These are phyloP conservation scores for Ogataea saltuana DNA, from an alignment of 805 yeast genomes.

Conservation along the genomic window DNA sequence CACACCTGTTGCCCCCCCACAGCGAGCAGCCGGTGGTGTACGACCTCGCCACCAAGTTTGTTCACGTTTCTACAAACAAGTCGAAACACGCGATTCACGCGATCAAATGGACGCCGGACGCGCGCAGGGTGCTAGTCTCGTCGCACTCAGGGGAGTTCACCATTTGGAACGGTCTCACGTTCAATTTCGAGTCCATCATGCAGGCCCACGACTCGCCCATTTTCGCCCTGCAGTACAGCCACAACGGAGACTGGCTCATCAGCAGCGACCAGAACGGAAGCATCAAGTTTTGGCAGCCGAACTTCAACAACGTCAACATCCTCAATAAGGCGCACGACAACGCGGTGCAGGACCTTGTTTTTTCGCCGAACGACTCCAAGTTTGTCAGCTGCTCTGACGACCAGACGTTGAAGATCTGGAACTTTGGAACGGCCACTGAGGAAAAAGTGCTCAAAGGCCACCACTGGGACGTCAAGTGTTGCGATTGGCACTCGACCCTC, in stretches of 20 bases:
- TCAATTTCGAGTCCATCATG: constrained; percentile 95
- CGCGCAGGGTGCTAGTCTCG: constrained; percentile 85
- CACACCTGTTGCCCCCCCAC: constrained; percentile 66
- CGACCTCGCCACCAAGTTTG: constrained; percentile 77
- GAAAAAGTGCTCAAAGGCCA: constrained; percentile 85
- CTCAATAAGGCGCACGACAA: constrained; percentile 71
- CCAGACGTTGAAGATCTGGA: constrained; percentile 88
- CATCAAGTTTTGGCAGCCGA: constrained; percentile 96
- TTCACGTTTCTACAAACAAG: constrained; percentile 88
- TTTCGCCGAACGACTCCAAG: constrained; percentile 86
- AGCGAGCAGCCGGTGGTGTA: constrained; percentile 47
- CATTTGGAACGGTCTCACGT: constrained; percentile 93
- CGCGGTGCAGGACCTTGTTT: constrained; percentile 82
- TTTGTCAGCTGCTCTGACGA: constrained; percentile 96
- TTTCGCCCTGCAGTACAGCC: constrained; percentile 75
- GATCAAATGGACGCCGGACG: constrained; percentile 96
- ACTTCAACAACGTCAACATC: constrained; percentile 92
- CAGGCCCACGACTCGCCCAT: constrained; percentile 97
- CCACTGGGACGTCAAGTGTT: constrained; percentile 97
- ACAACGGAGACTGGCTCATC: constrained; percentile 90
- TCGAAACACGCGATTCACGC: constrained; percentile 88
- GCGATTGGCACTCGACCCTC: constrained; percentile 93
- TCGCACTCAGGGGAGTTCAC: constrained; percentile 95
- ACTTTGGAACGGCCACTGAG: constrained; percentile 82
- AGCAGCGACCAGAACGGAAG: constrained; percentile 93